Conservation (phyloP, 164 flowering plant species). For the Umbilicus rupestris region DNA sequence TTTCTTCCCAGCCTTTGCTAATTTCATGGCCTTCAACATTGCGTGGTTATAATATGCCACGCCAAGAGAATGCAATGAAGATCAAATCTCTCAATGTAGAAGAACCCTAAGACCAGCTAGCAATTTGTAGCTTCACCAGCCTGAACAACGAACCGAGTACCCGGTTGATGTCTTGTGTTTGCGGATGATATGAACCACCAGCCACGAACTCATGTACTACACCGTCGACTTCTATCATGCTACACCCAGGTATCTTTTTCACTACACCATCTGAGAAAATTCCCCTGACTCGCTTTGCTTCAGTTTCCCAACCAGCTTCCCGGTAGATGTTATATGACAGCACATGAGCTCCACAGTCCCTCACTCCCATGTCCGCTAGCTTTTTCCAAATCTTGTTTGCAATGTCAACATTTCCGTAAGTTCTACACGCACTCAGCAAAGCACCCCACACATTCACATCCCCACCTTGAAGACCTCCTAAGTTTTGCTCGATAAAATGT, state of each 20-base stretch:
- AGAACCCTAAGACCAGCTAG: background rate
- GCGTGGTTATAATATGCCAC: too few species aligned
- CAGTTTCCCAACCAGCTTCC: slow-evolving; percentile 50
- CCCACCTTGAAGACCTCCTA: slow-evolving; percentile 31
- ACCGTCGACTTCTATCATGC: slow-evolving; percentile 52
- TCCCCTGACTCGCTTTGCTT: slow-evolving; percentile 37
- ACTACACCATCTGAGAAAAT: slow-evolving; percentile 29
- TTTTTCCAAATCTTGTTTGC: slow-evolving; percentile 43
- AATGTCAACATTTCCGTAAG: slow-evolving; percentile 38
- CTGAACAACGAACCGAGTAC: slow-evolving; percentile 32
- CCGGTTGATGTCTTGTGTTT: slow-evolving; percentile 22
- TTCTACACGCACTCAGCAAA: slow-evolving; percentile 47
- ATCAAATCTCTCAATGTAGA: background rate
- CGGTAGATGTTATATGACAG: slow-evolving; percentile 42
- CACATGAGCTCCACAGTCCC: slow-evolving; percentile 41
- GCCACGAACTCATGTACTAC: slow-evolving; percentile 42
- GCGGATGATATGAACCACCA: slow-evolving; percentile 38
- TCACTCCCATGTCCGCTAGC: slow-evolving; percentile 25
- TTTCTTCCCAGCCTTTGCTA: too few species aligned
- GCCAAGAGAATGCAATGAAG: too few species aligned
- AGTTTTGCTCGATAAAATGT: slow-evolving; percentile 36
- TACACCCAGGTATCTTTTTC: slow-evolving; percentile 56
- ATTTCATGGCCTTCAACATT: too few species aligned
- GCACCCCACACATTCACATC: slow-evolving; percentile 72
- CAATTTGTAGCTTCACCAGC: slow-evolving; percentile 14